Percentiles rank a stretch among this genome's conserved stretches.
Conservation (phyloP, 192 early-diverging fungal species). For the Umbelopsis ramanniana region DNA sequence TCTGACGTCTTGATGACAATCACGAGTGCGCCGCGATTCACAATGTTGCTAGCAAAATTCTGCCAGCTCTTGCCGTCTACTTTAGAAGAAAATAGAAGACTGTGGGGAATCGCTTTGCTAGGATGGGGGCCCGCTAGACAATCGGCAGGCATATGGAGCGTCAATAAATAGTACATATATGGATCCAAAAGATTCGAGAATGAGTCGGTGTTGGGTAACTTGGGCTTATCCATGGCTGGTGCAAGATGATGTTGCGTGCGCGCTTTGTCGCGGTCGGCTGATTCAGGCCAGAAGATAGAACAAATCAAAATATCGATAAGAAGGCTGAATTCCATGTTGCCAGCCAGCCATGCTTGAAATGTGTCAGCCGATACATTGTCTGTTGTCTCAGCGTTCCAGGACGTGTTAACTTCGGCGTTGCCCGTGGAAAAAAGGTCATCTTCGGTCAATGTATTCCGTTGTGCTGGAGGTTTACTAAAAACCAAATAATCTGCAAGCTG, state of each 20-base stretch:
- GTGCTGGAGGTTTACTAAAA: not conserved
- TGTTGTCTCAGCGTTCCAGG: not conserved
- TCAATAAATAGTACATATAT: constrained; percentile 45
- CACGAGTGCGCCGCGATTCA: constrained; percentile 51
- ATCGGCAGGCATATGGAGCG: constrained; percentile 24
- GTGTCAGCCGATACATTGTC: not conserved
- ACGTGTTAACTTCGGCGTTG: not conserved
- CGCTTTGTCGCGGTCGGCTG: not conserved
- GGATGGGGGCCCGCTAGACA: constrained; percentile 25
- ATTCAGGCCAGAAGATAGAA: constrained; percentile 15
- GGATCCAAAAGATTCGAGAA: constrained; percentile 45
- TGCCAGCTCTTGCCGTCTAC: constrained; percentile 54
- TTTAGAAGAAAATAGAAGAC: constrained; percentile 51
- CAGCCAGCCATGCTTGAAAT: not conserved
- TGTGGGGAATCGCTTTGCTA: constrained; percentile 30
- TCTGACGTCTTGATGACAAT: constrained; percentile 56
- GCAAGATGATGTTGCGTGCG: not conserved
- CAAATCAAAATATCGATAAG: constrained; percentile 19
- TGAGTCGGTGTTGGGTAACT: constrained; percentile 23
- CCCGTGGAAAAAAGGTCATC: not conserved
- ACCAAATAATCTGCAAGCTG: constrained; percentile 18
- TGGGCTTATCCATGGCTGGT: not conserved
- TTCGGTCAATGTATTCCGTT: not conserved
- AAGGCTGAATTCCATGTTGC: constrained; percentile 3
- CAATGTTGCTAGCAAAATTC: constrained; percentile 45